A percentile compares a stretch with the other conserved stretches of the same genome.
These are phyloP conservation scores for Podila clonocystis DNA, from an alignment of 192 early-diverging fungal species.

Conservation along the genomic window DNA sequence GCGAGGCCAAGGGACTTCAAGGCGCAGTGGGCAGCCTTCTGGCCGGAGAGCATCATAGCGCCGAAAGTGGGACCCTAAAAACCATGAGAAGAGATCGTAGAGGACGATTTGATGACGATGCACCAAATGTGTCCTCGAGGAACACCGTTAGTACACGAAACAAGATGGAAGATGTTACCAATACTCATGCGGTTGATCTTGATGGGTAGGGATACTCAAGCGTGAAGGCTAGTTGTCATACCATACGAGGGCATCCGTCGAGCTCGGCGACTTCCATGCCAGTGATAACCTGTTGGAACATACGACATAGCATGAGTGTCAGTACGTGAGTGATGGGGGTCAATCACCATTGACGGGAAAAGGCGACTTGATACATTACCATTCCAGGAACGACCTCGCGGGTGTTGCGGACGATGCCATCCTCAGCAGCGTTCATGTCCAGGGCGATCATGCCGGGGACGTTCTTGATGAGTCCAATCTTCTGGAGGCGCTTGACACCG, in stretches of 20 bases:
- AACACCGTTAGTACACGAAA: too few species aligned
- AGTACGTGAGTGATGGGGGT: neutral
- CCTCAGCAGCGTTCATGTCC: conserved; percentile 77
- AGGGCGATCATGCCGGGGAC: conserved; percentile 70
- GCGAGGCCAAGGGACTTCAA: conserved; percentile 55
- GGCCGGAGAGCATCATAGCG: conserved; percentile 74
- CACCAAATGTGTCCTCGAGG: conserved; percentile 1
- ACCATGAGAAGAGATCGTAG: neutral
- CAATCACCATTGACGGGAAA: too few species aligned
- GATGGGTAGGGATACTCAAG: neutral
- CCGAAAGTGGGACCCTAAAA: conserved; percentile 57
- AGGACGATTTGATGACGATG: neutral
- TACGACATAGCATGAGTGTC: neutral
- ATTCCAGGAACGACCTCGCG: conserved; percentile 75
- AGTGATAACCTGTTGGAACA: conserved; percentile 29
- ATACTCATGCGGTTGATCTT: neutral
- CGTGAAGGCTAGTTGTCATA: conserved; percentile 28
- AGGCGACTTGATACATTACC: conserved; percentile 33
- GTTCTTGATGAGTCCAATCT: conserved; percentile 64
- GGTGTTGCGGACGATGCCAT: conserved; percentile 71
- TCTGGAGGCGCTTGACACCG: conserved; percentile 70
- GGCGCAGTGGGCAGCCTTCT: conserved; percentile 74
- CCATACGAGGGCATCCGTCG: conserved; percentile 76
- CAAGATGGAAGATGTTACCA: neutral
- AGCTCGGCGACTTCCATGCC: conserved; percentile 82